phyloP scores from a whole-genome alignment of 345 rosid genomes.

The Angophora floribunda region DNA sequence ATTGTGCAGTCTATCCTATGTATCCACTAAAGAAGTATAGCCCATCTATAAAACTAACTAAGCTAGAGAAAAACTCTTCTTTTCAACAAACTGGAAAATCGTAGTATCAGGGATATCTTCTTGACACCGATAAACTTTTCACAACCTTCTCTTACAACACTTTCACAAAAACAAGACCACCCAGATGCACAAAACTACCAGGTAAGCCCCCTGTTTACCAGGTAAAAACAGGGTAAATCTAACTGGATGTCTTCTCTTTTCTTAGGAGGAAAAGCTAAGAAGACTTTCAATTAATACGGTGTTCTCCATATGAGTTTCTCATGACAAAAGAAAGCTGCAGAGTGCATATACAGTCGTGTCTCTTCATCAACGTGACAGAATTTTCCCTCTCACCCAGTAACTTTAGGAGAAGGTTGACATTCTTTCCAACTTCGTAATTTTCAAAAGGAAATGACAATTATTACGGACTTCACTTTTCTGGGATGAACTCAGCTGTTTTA shows the following conservation, averaged over 20 bases:
- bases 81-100: not conserved
- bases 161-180: not conserved
- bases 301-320: not conserved
- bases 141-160: not conserved
- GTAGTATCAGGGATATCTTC: not conserved
- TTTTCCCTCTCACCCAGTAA: too few relatives aligned
- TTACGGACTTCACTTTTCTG: too few relatives aligned
- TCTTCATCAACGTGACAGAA: too few relatives aligned
- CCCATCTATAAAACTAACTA: not conserved
- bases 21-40: not conserved
- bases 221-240: not conserved
- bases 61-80: not conserved
- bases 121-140: not conserved
- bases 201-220: not conserved
- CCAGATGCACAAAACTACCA: not conserved
- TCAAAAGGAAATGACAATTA: too few relatives aligned
- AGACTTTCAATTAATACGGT: not conserved
- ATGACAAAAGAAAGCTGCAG: too few relatives aligned
- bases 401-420: too few relatives aligned
- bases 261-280: not conserved
- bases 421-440: too few relatives aligned
- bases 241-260: not conserved
- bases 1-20: not conserved
- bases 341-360: too few relatives aligned
- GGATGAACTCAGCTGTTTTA: too few relatives aligned